Conservation (phyloP, 805 yeast species). For the Saccharomycopsis schoenii region DNA sequence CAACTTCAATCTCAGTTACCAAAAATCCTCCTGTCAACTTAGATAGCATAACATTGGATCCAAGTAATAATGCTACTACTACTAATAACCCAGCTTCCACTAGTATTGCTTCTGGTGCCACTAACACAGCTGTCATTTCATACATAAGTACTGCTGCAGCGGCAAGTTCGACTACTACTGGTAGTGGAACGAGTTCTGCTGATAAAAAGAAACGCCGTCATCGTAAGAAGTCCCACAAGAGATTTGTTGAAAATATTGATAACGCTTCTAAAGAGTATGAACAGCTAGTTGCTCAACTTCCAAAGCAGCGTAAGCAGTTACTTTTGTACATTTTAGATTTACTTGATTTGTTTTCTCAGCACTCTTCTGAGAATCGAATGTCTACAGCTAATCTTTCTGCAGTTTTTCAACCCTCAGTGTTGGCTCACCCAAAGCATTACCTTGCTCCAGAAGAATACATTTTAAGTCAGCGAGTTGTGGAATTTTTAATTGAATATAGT, state of each 20-base stretch:
- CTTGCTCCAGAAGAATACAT: conserved; percentile 89
- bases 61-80: not conserved
- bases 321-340: conserved; percentile 81
- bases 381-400: conserved; percentile 90
- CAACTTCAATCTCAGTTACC: conserved; percentile 23
- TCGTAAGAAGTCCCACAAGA: conserved; percentile 42
- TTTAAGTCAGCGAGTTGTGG: conserved; percentile 74
- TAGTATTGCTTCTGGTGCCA: conserved; percentile 20
- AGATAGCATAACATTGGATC: not conserved
- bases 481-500: conserved; percentile 80
- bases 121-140: not conserved
- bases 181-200: not conserved
- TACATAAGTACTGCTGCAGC: not conserved
- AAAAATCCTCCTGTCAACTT: not conserved
- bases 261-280: conserved; percentile 68
- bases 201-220: conserved; percentile 24
- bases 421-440: conserved; percentile 88
- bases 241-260: conserved; percentile 52
- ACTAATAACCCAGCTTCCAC: conserved; percentile 22
- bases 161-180: not conserved
- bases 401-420: conserved; percentile 91
- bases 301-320: conserved; percentile 70
- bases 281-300: conserved; percentile 53
- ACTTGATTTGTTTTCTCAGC: conserved; percentile 73
- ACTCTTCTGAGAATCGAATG: conserved; percentile 76